phyloP scores from a whole-genome alignment of 1,284 basidiomycete genomes.

The Heterobasidion irregulare region DNA sequence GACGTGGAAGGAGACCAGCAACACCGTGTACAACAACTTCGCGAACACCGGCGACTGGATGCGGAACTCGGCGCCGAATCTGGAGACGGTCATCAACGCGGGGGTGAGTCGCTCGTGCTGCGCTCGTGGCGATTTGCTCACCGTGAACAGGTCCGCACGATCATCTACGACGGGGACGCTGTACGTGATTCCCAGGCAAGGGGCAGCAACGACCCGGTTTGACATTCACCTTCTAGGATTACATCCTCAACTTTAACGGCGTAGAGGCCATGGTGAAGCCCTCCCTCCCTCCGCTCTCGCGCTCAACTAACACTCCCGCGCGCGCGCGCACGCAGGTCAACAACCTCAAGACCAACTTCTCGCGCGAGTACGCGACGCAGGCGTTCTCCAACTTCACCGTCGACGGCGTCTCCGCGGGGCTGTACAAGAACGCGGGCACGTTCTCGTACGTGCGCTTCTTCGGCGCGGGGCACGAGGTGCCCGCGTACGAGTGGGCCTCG shows the following conservation, averaged over 20 bases:
- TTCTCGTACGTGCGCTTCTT: constrained; percentile 52
- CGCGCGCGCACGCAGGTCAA: constrained; percentile 25
- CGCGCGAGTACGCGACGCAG: constrained; percentile 27
- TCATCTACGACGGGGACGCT: constrained; percentile 50
- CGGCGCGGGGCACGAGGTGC: constrained; percentile 45
- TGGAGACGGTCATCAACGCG: constrained; percentile 52
- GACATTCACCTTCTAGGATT: constrained; percentile 26
- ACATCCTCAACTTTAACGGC: constrained; percentile 43
- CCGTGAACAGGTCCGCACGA: constrained; percentile 16
- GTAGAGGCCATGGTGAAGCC: constrained; percentile 25
- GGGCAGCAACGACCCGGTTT: neutral
- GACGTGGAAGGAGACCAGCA: constrained; percentile 37
- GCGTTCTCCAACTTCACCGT: constrained; percentile 42
- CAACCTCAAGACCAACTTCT: constrained; percentile 32
- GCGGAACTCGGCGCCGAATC: constrained; percentile 42
- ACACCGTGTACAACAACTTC: constrained; percentile 45
- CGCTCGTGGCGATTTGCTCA: neutral
- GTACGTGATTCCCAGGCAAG: neutral
- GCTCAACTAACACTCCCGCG: neutral
- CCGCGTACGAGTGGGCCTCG: constrained; percentile 29
- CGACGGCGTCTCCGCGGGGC: constrained; percentile 36
- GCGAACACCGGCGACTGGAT: constrained; percentile 57
- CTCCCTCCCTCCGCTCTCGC: neutral
- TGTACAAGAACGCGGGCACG: constrained; percentile 52
- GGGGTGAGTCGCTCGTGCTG: constrained; percentile 30